Percentiles rank a stretch among this genome's conserved stretches.
phyloP scores from a whole-genome alignment of 1,139 yeast genomes.

The Candida gigantensis region DNA sequence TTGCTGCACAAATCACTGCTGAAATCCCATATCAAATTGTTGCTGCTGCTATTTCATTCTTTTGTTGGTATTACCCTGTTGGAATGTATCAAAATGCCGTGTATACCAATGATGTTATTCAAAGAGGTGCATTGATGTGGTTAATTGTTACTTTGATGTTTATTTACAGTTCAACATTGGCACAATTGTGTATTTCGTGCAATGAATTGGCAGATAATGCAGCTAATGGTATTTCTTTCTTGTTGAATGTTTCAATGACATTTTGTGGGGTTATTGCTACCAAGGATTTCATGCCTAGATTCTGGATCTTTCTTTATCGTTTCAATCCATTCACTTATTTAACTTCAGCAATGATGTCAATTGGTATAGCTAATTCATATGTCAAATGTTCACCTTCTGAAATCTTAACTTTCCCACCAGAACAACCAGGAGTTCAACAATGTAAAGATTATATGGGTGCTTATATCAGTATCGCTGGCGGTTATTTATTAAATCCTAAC shows the following conservation, averaged over 20 bases:
- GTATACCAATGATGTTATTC: constrained; percentile 21
- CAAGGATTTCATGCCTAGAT: constrained; percentile 29
- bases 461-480: constrained; percentile 49
- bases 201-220: constrained; percentile 42
- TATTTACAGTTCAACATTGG: constrained; percentile 39
- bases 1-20: constrained; percentile 64
- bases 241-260: constrained; percentile 31
- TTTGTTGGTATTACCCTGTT: constrained; percentile 75
- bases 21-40: constrained; percentile 78
- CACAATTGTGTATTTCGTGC: constrained; percentile 41
- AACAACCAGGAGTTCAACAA: constrained; percentile 50
- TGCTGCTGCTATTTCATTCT: constrained; percentile 64
- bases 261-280: constrained; percentile 38
- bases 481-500: constrained; percentile 47
- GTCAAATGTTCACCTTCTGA: constrained; percentile 29
- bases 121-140: constrained; percentile 48
- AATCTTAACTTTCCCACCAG: constrained; percentile 26
- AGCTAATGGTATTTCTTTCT: constrained; percentile 29
- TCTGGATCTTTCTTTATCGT: constrained; percentile 41
- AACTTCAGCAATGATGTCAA: constrained; percentile 36
- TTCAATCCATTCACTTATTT: constrained; percentile 63
- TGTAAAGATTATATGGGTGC: constrained; percentile 54
- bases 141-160: constrained; percentile 41
- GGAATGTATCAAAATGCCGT: constrained; percentile 64
- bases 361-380: constrained; percentile 33